A percentile compares a stretch with the other conserved stretches of the same genome.
phyloP scores from a whole-genome alignment of 2,329 filamentous ascomycete genomes.

The Aspergillus aculeatus region DNA sequence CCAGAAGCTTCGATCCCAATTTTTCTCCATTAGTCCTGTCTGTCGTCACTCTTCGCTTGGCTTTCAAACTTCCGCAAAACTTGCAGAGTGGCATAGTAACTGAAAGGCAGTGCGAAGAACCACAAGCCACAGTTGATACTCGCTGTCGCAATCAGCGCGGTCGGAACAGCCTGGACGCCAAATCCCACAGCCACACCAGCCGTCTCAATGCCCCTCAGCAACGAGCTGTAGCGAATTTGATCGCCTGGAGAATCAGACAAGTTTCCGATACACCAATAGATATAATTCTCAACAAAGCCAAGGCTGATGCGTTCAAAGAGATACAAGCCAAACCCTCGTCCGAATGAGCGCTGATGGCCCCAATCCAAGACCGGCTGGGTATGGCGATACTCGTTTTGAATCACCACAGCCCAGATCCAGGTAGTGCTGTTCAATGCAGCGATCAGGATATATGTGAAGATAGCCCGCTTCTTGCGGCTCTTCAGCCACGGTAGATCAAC shows the following conservation, averaged over 20 bases:
- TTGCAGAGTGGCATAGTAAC: slow-evolving; percentile 45
- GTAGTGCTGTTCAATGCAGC: slow-evolving; percentile 44
- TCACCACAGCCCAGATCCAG: slow-evolving; percentile 50
- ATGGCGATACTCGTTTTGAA: slow-evolving; percentile 49
- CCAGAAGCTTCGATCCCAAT: no score
- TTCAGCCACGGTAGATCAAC: no score
- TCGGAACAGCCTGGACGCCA: slow-evolving; percentile 47
- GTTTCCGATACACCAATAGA: slow-evolving; percentile 51
- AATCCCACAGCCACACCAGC: slow-evolving; percentile 45
- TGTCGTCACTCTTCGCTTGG: no score
- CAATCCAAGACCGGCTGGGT: slow-evolving; percentile 47
- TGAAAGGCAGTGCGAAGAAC: slow-evolving; percentile 46
- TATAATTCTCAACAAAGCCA: slow-evolving; percentile 46
- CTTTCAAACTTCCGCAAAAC: slow-evolving; percentile 42
- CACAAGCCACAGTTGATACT: slow-evolving; percentile 47
- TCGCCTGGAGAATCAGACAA: slow-evolving; percentile 46
- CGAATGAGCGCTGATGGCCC: slow-evolving; percentile 38
- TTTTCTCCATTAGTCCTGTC: no score
- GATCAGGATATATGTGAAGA: slow-evolving; percentile 43
- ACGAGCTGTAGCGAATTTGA: slow-evolving; percentile 47
- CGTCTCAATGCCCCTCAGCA: slow-evolving; percentile 45
- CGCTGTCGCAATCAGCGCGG: slow-evolving; percentile 44
- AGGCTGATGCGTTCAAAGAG: slow-evolving; percentile 43
- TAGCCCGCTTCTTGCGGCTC: slow-evolving; percentile 32
- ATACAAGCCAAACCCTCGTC: slow-evolving; percentile 46